Base-by-base conservation (phyloP, 1,139 yeast species). In the Candida sanyaensis region DNA sequence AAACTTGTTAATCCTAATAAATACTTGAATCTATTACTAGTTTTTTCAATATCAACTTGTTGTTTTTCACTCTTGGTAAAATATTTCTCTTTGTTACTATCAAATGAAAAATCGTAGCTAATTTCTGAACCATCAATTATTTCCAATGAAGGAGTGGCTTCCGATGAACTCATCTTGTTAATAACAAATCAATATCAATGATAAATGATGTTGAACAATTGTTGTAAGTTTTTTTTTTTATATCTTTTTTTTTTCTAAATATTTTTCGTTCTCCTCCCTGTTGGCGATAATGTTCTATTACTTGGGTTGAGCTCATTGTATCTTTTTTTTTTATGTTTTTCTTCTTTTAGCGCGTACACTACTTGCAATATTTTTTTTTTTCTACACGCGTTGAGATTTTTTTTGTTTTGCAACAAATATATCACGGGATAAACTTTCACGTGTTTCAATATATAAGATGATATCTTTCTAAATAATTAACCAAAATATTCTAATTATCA, bases 1-100 rank as follows among this genome's bases (percentile, higher is more conserved):
- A 87, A 69, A 33, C 79, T 82, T 0, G 93, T 86, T 42, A 87
- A 65, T 0, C 88, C 86, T 38, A 87, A 64, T 40, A 87, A 69
- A 60, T 86, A 83, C 55, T 78, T 80, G 66, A 86, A 86, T 56
- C 92, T 68, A 55, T 80, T 79, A 8, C 81, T 77, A 0, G 88
- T 82, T 43, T 78, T 80, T 36, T 73, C 75, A 9, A 80, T 74
- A 55, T 81, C 75, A 54, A 82, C 74, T 41, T 62, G 63, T 42
- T 72, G 73, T 54, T 78, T 78, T n/a, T 71, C 77, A 10, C 78
- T 70, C 30, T 69, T 68, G 11, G 78, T 77, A 55, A 82, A 77
- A 61, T 82, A 83, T 44, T 65, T 62, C 6, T 44, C 36, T 37
- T 47, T 52, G 28, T 50, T 55, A 17, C 57, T 52, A 34, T 57